Evolutionary conservation across 1,139 yeast species (phyloP).

Genomic region (Cylindricascospora bacillispora): DNA sequence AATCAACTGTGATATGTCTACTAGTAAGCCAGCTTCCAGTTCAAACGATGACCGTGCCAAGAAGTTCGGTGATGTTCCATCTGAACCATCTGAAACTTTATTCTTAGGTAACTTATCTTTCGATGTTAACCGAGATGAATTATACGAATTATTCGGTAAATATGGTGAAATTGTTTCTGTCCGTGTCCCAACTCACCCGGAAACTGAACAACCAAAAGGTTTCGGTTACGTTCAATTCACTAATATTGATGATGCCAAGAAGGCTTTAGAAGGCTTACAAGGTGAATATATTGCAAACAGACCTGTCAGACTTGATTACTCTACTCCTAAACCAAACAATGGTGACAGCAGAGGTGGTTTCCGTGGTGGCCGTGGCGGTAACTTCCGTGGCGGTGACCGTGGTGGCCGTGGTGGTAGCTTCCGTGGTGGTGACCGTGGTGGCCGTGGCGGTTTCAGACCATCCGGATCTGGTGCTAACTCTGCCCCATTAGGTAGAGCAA

Average conservation of each 20-base stretch:
- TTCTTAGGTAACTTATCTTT: constrained; percentile 93
- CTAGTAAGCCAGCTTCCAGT: constrained; percentile 53
- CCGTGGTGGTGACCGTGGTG: constrained; percentile 32
- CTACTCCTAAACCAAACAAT: constrained; percentile 62
- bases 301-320: constrained; percentile 87
- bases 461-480: constrained; percentile 46
- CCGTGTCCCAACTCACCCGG: constrained; percentile 96
- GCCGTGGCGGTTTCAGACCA: constrained; percentile 20
- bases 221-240: constrained; percentile 94
- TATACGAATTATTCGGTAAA: constrained; percentile 60
- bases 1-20: constrained; percentile 84
- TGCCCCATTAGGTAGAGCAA: constrained; percentile 33
- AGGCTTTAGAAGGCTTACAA: constrained; percentile 76
- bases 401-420: constrained; percentile 29
- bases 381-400: constrained; percentile 36
- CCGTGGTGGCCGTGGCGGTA: constrained; percentile 26
- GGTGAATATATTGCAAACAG: constrained; percentile 88
- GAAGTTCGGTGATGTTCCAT: constrained; percentile 79
- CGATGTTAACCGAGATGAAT: constrained; percentile 68
- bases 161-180: constrained; percentile 77
- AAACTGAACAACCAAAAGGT: constrained; percentile 97
- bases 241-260: constrained; percentile 77
- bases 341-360: constrained; percentile 31
- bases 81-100: constrained; percentile 87
- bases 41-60: constrained; percentile 44